Base-by-base conservation (phyloP, 177 flowering plant species). In the Vitis hybrid region DNA sequence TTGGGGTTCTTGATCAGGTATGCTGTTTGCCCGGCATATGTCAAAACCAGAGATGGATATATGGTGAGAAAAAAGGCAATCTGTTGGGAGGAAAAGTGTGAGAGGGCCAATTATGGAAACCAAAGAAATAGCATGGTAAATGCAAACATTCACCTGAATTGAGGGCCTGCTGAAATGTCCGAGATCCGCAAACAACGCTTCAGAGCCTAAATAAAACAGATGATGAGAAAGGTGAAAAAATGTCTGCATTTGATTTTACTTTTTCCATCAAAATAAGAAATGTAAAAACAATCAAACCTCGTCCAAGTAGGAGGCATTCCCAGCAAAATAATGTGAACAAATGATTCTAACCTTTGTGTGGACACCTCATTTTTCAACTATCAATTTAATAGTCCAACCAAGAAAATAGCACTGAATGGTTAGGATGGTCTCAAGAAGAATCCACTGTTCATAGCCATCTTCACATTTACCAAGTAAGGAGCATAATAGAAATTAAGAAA, bases 1-100 rank as follows among this genome's bases (percentile, higher is more conserved):
- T 82, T 78, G 5, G 90, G 98, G 72, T 91, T 68, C 77, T 72
- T 86, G 57, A 91, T 85, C 70, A 93, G 82, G 82, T 88, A 93
- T 67, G 98, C 98, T 26, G 98, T 87, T 72, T 93, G 94, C n/a
- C 98, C 97, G 7, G 93, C 91, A 78, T 92, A 90, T 59, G 96
- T 86, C 51, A 94, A 76, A 56, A 92, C 84, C 63, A 92, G 70
- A 15, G 94, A 89, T 50, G 98, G 97, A 75, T 90, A 94, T 66
- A 94, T 89, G 12, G 87, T 85, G 72, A 80, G 86, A 49, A 89
- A 15, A 78, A 87, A 92, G 32, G 94, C 97, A 4, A 89, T 76
- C 96, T 94, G 91, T 77, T 17, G 62, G 50, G 48, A 56, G 32
- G 56, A 56, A 56, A 67, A 3, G 19, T 34, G 62, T 73, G 15